Base-by-base conservation (phyloP, 805 yeast genomes). In the Tetrapisispora taiwanensis region DNA sequence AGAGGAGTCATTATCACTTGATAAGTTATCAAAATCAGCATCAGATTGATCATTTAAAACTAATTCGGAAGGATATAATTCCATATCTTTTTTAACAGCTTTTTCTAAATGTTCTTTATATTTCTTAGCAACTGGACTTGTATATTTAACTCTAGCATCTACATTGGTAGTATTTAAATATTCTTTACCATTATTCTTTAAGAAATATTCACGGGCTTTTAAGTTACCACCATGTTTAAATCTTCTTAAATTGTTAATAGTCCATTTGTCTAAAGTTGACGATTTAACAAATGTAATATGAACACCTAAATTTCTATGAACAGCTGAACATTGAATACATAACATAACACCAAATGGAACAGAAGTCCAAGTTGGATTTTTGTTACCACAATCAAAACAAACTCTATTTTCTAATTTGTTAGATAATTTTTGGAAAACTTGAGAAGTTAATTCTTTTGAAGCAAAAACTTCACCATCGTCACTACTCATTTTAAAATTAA, bases 301-400 rank as follows among this genome's bases (percentile, higher is more conserved):
- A 32, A 89, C 97, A 47, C 98, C 98, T 67, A 92, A 67, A 63
- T 88, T 88, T 65, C 98, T 78, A 70, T 92, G 98, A 42, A 84
- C 87, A 3, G 97, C 89, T 43, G 95, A 84, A 65, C 98, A 92
- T 63, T 92, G 95, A 48, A 89, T 73, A 70, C 98, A 92, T 47
- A 92, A 69, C 62, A 89, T 76, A 42, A 89, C 84, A 45, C 97
- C 98, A 65, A 86, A 90, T 13, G 97, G 95, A 44, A 90, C 88
- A 13, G 97, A 90, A 3, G 98, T 86, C 98, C 98, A 92, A 0
- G 97, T 87, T 31, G 98, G 97, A 63, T 89, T 89, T 60, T 84
- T 87, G 55, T 89, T 84, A 43, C 83, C 76, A 66, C 98, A 92
- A 62, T 92, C 98, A 67, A 92, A 90, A 67, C 98, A 92, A 32